phyloP scores from a whole-genome alignment of 305 asterid genomes.

The Fraxinus ornus region DNA sequence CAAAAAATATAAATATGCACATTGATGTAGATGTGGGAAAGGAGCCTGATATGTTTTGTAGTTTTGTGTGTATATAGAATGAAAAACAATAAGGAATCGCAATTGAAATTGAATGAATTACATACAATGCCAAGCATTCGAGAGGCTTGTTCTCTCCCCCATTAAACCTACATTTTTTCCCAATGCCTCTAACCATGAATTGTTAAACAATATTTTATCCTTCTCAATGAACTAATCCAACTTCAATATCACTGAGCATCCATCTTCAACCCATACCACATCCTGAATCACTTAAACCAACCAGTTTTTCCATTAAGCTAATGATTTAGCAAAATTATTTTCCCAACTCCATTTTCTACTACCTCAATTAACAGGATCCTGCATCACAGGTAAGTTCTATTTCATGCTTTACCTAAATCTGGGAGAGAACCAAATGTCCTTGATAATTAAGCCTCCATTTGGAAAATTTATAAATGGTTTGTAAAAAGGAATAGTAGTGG shows the following conservation, averaged over 20 bases:
- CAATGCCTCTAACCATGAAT: neutral
- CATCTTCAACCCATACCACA: neutral
- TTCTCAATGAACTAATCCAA: neutral
- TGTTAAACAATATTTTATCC: neutral
- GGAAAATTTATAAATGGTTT: neutral
- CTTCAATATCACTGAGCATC: neutral
- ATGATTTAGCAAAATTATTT: neutral
- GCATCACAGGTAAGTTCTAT: neutral
- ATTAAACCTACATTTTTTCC: neutral
- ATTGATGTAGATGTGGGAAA: neutral
- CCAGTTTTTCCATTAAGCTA: neutral
- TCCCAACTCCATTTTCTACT: neutral
- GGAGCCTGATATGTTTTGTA: neutral
- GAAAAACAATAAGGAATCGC: neutral
- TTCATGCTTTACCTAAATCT: neutral
- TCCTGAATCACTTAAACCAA: neutral
- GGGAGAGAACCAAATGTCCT: constrained; percentile 4
- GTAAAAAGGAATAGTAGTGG: neutral
- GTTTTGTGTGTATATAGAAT: neutral
- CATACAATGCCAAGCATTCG: neutral
- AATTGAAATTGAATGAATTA: neutral
- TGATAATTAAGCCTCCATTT: neutral
- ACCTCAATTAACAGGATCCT: neutral
- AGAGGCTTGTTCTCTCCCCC: neutral
- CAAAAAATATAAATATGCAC: neutral